Evolutionary conservation across 345 rosid genomes (phyloP), one percentile per base, ranked within the genome.

Genomic region (Noccaea caerulescens): DNA sequence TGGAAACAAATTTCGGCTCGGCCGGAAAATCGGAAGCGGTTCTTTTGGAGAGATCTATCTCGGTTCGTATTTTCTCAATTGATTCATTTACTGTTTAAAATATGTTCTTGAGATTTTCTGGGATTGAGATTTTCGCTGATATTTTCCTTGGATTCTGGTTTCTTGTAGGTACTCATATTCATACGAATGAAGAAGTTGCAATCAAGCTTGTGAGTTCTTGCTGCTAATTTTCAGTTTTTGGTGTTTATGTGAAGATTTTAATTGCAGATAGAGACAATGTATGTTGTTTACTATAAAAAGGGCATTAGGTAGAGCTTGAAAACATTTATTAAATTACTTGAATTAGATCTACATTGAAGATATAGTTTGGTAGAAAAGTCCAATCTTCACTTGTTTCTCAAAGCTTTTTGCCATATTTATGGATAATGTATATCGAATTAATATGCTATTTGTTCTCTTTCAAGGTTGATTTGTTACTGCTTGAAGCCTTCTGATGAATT

Each of bases 1-100:
- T 14, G 98, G 93, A 45, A 93, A 89, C 76, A 93, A 86, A 82
- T 93, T 84, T 71, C 88, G 93, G 5, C 88, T 93, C 3, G 97
- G 97, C 39, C 82, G 96, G 51, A 93, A 91, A 87, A 93, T 93
- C 81, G 98, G 98, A 20, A 88, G 97, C 73, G 98, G 98, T 37
- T 93, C 98, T 0, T 93, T 93, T 71, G 98, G 98, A 27, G 97
- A 93, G 90, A 91, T 93, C 87, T 86, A 87, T 83, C 95, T 87
- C 18, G 99, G 99, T 91, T 73, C 34, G 90, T 77, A 12, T 10
- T 59, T 23, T 23, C 9, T 11, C 20, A 34, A 9, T 54, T 72
- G 14, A 13, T 33, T 66, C 9, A 3, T 41, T 63, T 44, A 8
- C 51, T 39, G 10, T 43, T 41, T 3, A 27, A 2, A 27, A 11